These are phyloP conservation scores for Psilocybe tampanensis DNA, from an alignment of 768 basidiomycete species.

Conservation along the genomic window DNA sequence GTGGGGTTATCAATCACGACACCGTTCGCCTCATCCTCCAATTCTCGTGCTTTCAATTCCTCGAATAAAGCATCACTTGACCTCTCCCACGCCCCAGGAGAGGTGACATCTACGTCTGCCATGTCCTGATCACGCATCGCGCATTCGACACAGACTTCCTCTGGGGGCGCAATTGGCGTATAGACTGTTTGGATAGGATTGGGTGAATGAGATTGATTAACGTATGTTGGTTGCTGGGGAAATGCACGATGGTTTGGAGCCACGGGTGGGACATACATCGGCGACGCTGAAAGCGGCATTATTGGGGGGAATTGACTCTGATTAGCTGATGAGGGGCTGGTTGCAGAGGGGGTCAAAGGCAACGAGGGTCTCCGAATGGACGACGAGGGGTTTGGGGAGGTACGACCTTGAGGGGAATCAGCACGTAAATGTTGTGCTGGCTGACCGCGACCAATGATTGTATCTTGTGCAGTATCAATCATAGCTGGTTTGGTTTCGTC, in stretches of 20 bases:
- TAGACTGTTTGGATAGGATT: constrained; percentile 65
- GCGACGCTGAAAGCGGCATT: constrained; percentile 60
- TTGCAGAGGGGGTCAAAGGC: constrained; percentile 13
- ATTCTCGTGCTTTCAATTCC: constrained; percentile 74
- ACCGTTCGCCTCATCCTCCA: constrained; percentile 64
- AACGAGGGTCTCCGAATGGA: constrained; percentile 17
- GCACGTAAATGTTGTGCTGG: constrained; percentile 18
- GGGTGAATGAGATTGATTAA: constrained; percentile 56
- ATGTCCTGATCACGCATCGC: constrained; percentile 99
- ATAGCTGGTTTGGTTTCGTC: constrained; percentile 34
- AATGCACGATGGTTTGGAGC: constrained; percentile 68
- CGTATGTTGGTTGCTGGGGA: constrained; percentile 78
- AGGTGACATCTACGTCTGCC: constrained; percentile 90
- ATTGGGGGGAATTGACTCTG: constrained; percentile 39
- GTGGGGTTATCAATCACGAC: constrained; percentile 52
- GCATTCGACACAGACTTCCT: constrained; percentile 95
- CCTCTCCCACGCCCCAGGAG: constrained; percentile 88
- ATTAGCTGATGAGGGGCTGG: constrained; percentile 25
- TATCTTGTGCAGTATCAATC: constrained; percentile 31
- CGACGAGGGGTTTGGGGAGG: constrained; percentile 37
- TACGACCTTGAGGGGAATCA: constrained; percentile 21
- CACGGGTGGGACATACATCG: constrained; percentile 64
- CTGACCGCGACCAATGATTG: constrained; percentile 21
- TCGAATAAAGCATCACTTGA: constrained; percentile 83
- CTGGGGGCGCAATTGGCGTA: constrained; percentile 56